Percentiles rank a stretch among this genome's conserved stretches.
Evolutionary conservation across 2,329 filamentous ascomycete genomes (phyloP).

Genomic region (Mollisiaceae sp.): DNA sequence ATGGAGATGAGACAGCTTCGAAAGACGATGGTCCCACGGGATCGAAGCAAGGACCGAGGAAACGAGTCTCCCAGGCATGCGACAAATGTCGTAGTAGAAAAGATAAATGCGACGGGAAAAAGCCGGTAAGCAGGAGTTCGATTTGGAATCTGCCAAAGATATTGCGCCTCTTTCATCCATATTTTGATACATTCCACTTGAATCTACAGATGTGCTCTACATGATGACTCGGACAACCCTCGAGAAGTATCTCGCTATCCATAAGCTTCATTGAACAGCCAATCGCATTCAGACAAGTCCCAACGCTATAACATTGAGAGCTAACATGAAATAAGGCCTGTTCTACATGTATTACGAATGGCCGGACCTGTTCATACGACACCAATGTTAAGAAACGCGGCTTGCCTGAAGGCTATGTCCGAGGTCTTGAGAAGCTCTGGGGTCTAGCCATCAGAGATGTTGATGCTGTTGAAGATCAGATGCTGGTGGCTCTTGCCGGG

Average conservation of each 20-base stretch:
- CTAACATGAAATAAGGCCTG: slow-evolving; percentile 50
- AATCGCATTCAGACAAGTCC: not conserved
- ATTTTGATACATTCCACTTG: too few species aligned
- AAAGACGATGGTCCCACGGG: slow-evolving; percentile 26
- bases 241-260: not conserved
- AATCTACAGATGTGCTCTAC: too few species aligned
- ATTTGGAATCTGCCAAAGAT: too few species aligned
- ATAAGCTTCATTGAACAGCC: not conserved
- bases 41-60: slow-evolving; percentile 37
- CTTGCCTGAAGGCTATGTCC: slow-evolving; percentile 80
- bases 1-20: slow-evolving; percentile 22
- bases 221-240: not conserved
- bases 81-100: slow-evolving; percentile 59
- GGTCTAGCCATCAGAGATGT: slow-evolving; percentile 58
- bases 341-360: slow-evolving; percentile 60
- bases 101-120: slow-evolving; percentile 66
- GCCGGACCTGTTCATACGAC: slow-evolving; percentile 66
- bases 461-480: slow-evolving; percentile 52
- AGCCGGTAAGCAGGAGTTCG: slow-evolving; percentile 45
- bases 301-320: not conserved
- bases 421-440: slow-evolving; percentile 68
- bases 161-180: too few species aligned
- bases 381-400: slow-evolving; percentile 77
- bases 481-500: slow-evolving; percentile 52
- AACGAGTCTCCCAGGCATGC: slow-evolving; percentile 56